Evolutionary conservation across 805 yeast species (phyloP), one percentile per base, ranked within the genome.

Genomic region (Kodamaea neixiangensis): DNA sequence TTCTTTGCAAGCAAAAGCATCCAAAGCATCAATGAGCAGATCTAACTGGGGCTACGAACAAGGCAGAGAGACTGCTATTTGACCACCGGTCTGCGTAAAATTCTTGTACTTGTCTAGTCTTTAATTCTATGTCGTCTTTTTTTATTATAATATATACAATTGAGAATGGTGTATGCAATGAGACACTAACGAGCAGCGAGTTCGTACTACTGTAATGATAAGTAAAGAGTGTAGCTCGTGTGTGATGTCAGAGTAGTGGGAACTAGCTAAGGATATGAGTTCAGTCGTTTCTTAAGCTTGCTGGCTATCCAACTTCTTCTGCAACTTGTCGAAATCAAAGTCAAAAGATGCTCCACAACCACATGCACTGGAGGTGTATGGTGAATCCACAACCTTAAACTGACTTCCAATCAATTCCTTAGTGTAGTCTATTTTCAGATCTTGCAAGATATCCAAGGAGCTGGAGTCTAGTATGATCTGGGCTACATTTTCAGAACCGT

Each of bases 361-460:
- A 58, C 79, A 75, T 3, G 72, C 67, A 5, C 76, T 70, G 4
- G 75, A 86, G 19, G 97, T 85, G 61, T 87, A 87, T 0, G 98
- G 98, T 55, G 94, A 87, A 56, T 87, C 88, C n/a, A 89, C 87
- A 43, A 90, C 84, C 64, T 91, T 92, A 71, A 94, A 94, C 64
- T 89, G 91, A 44, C 96, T 87, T 1, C 99, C 99, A 52, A 94
- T 94, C 63, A 94, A 78, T 64, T 94, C 99, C 11, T 90, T 88
- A 0, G 93, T 84, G 63, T 89, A 94, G 60, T 92, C 97, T 38
- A 94, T 75, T 22, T 86, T 89, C 3, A 96, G 86, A 53, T 90
- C 96, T 59, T 93, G 84, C 57, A 94, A 72, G 14, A 94, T 86
- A 49, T 83, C 85, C 56, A 94, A 75, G 1, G 97, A 86, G 11